phyloP scores from a whole-genome alignment of 495 filamentous ascomycete genomes.

The Penicillium malachiteum region DNA sequence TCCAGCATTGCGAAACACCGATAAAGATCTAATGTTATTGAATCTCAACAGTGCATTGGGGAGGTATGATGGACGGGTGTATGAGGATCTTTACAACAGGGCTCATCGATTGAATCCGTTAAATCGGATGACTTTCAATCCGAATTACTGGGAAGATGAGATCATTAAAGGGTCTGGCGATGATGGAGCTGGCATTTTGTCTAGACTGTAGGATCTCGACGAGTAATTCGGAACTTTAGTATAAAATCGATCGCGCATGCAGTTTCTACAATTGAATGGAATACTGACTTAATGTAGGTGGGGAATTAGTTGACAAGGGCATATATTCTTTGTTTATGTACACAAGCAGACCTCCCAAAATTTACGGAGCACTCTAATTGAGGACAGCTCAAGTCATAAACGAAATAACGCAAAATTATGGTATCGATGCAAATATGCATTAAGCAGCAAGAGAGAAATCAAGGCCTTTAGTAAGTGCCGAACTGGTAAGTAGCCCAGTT shows the following conservation, averaged over 20 bases:
- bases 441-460: background rate
- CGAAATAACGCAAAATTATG: background rate
- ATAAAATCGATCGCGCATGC: no score
- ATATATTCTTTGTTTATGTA: constrained; percentile 7
- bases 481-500: constrained; percentile 68
- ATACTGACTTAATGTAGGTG: no score
- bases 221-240: background rate
- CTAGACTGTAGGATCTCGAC: constrained; percentile 20
- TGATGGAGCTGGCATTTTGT: constrained; percentile 19
- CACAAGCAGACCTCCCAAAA: background rate
- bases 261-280: background rate
- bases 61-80: constrained; percentile 47
- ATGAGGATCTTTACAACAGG: constrained; percentile 48
- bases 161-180: constrained; percentile 42
- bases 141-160: constrained; percentile 49
- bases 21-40: background rate
- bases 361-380: background rate
- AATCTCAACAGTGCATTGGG: constrained; percentile 36
- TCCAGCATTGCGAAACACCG: background rate
- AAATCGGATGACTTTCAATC: constrained; percentile 47
- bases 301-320: background rate
- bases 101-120: constrained; percentile 49
- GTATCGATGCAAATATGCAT: constrained; percentile 1
- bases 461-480: constrained; percentile 26
- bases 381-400: background rate